Conservation (phyloP, 208 protist species). For the Crithidia bombi region DNA sequence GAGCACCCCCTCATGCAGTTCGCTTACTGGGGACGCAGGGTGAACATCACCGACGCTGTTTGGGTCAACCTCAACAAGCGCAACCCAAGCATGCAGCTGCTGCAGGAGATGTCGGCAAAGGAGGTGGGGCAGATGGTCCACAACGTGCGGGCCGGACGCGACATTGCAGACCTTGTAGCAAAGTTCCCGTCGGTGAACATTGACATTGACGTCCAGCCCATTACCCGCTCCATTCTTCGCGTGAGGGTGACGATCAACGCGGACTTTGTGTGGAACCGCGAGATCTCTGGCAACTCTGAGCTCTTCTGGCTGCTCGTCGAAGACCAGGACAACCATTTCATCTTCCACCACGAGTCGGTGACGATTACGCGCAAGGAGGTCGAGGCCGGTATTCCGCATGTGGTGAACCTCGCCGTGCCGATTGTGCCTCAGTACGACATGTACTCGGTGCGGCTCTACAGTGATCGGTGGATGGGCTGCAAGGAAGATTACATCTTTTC, state of each 20-base stretch:
- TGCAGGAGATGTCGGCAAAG: constrained; percentile 79
- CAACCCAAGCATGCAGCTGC: constrained; percentile 74
- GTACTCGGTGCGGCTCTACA: constrained; percentile 96
- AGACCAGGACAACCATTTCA: constrained; percentile 95
- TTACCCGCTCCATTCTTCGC: constrained; percentile 96
- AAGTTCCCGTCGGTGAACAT: constrained; percentile 94
- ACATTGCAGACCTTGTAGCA: constrained; percentile 82
- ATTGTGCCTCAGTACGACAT: constrained; percentile 97
- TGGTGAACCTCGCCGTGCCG: constrained; percentile 96
- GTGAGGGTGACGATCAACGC: constrained; percentile 91
- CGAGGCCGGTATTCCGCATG: constrained; percentile 68
- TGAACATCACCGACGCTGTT: constrained; percentile 82
- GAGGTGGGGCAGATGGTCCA: constrained; percentile 90
- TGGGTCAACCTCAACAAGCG: constrained; percentile 72
- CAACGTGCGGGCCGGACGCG: constrained; percentile 79
- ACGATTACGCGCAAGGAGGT: constrained; percentile 87
- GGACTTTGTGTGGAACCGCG: constrained; percentile 94
- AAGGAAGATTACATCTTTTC: constrained; percentile 91
- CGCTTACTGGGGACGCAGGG: constrained; percentile 50
- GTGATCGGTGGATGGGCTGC: constrained; percentile 95
- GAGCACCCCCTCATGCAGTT: constrained; percentile 94
- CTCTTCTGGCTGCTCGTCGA: constrained; percentile 97
- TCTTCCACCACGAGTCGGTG: constrained; percentile 91
- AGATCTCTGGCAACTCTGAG: constrained; percentile 93
- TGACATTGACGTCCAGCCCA: constrained; percentile 95